Evolutionary conservation across 176 grass and related monocot species (phyloP).

Genomic region (Avena eriantha): DNA sequence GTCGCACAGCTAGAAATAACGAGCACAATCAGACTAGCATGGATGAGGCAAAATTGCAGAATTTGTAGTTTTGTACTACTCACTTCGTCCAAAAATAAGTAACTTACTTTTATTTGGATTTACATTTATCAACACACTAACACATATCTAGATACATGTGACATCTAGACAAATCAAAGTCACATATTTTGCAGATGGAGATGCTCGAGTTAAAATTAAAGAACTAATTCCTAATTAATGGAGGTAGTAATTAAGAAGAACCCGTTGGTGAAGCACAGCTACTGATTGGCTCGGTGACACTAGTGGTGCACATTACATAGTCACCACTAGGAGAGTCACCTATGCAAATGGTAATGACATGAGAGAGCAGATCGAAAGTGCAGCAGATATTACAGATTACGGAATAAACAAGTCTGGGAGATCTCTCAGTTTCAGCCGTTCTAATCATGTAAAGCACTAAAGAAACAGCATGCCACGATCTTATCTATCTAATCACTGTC

Average conservation of each 20-base stretch:
- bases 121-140: no score
- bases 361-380: slow-evolving; percentile 43
- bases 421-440: slow-evolving; percentile 35
- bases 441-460: slow-evolving; percentile 62
- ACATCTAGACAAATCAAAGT: no score
- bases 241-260: background rate
- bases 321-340: slow-evolving; percentile 44
- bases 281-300: slow-evolving; percentile 39
- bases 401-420: background rate
- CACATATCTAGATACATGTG: no score
- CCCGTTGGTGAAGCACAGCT: background rate
- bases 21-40: no score
- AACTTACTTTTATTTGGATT: no score
- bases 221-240: background rate
- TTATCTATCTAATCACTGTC: slow-evolving; percentile 60
- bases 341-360: slow-evolving; percentile 47
- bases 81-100: no score
- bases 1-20: no score
- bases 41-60: no score
- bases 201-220: background rate
- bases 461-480: slow-evolving; percentile 48
- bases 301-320: slow-evolving; percentile 52
- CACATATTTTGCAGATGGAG: background rate
- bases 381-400: slow-evolving; percentile 34
- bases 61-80: no score